These are phyloP conservation scores for slime mould (Dictyostelium discoideum) DNA, from an alignment of 78 protist genomes.

Conservation along the genomic window DNA sequence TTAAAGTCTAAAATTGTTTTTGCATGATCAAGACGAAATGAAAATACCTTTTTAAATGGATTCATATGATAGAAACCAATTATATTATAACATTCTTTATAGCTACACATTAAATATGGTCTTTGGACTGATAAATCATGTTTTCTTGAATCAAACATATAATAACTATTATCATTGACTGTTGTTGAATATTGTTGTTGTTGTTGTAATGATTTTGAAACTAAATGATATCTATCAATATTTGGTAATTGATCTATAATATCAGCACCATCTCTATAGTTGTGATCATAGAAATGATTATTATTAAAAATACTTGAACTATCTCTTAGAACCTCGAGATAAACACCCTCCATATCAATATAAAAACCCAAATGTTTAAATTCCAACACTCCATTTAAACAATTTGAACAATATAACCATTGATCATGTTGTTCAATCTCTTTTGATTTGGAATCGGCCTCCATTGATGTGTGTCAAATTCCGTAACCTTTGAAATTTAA, in stretches of 20 bases:
- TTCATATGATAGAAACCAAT: background rate
- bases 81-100: background rate
- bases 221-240: background rate
- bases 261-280: background rate
- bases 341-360: constrained; percentile 5
- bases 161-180: background rate
- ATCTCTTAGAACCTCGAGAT: background rate
- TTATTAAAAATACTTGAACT: background rate
- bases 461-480: background rate
- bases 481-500: background rate
- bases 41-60: background rate
- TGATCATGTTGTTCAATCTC: background rate
- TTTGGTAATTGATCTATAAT: constrained; percentile 3
- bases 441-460: background rate
- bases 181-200: background rate
- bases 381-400: background rate
- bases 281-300: background rate
- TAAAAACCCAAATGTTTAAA: background rate
- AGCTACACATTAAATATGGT: background rate
- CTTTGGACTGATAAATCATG: background rate
- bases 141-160: background rate
- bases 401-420: background rate
- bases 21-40: background rate
- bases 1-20: background rate
- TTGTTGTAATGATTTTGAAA: background rate